A percentile compares a stretch with the other conserved stretches of the same genome.
phyloP scores from a whole-genome alignment of 768 basidiomycete genomes.

The Boletus subparvulus region DNA sequence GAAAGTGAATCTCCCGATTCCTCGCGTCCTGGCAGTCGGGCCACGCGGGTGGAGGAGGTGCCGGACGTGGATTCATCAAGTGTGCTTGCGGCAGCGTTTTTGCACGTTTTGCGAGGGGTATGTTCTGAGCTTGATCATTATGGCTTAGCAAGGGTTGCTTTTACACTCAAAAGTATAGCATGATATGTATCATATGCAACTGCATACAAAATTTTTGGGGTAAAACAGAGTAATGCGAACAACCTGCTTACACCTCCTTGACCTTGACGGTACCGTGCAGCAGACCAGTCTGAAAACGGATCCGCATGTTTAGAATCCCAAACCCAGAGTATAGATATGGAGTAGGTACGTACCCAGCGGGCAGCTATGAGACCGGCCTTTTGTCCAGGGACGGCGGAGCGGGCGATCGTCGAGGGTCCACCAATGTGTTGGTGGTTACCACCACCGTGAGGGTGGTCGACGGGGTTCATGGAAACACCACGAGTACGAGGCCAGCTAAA shows the following conservation, averaged over 20 bases:
- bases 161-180: too few species aligned
- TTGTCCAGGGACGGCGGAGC: constrained; percentile 97
- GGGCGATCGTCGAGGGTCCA: constrained; percentile 96
- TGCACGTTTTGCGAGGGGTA: too few species aligned
- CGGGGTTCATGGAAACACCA: constrained; percentile 99
- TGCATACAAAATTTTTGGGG: too few species aligned
- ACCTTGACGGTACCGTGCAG: constrained; percentile 98
- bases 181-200: too few species aligned
- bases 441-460: constrained; percentile 99
- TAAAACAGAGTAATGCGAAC: constrained; percentile 3
- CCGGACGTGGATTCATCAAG: too few species aligned
- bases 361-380: constrained; percentile 99
- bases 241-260: constrained; percentile 73
- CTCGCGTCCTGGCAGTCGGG: too few species aligned
- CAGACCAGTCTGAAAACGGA: constrained; percentile 75
- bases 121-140: too few species aligned
- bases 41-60: too few species aligned
- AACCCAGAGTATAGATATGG: not conserved
- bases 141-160: too few species aligned
- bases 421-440: constrained; percentile 99
- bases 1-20: too few species aligned
- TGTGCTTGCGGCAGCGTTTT: too few species aligned
- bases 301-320: not conserved
- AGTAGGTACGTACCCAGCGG: constrained; percentile 66
- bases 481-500: constrained; percentile 94